These are phyloP conservation scores for Agrocybe praecox DNA, from an alignment of 768 basidiomycete species.

Conservation along the genomic window DNA sequence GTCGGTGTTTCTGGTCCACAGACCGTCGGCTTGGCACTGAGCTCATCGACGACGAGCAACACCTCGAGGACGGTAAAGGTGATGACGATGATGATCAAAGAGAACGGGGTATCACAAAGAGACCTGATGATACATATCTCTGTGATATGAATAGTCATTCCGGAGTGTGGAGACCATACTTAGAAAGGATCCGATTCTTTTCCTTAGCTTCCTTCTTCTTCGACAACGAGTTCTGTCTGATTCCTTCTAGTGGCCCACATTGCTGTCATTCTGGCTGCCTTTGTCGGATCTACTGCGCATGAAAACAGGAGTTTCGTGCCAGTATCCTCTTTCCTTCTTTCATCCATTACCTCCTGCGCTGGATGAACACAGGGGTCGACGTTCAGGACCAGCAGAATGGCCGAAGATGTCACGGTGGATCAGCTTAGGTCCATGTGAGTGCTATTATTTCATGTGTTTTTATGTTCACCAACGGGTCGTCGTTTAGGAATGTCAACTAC, in stretches of 20 bases:
- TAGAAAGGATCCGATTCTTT: too few relatives aligned
- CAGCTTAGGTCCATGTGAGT: slow-evolving; percentile 8
- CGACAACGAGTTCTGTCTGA: background rate
- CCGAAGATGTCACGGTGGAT: slow-evolving; percentile 11
- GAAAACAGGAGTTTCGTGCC: background rate
- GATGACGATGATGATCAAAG: too few relatives aligned
- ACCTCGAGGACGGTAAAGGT: too few relatives aligned
- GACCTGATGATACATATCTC: too few relatives aligned
- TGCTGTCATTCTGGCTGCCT: background rate
- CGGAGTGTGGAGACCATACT: too few relatives aligned
- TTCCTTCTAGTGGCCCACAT: background rate
- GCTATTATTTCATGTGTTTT: background rate
- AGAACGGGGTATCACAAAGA: too few relatives aligned
- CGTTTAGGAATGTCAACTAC: slow-evolving; percentile 17
- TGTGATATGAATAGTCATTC: too few relatives aligned
- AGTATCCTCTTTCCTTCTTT: background rate
- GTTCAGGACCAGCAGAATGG: slow-evolving; percentile 5
- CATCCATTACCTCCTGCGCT: background rate
- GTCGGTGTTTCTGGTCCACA: too few relatives aligned
- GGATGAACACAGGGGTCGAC: background rate
- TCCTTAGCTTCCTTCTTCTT: background rate
- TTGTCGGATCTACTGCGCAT: background rate
- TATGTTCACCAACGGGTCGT: background rate
- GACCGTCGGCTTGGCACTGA: too few relatives aligned
- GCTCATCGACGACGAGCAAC: too few relatives aligned